phyloP scores from a whole-genome alignment of 257 asterid genomes.

The Handroanthus guayacan region DNA sequence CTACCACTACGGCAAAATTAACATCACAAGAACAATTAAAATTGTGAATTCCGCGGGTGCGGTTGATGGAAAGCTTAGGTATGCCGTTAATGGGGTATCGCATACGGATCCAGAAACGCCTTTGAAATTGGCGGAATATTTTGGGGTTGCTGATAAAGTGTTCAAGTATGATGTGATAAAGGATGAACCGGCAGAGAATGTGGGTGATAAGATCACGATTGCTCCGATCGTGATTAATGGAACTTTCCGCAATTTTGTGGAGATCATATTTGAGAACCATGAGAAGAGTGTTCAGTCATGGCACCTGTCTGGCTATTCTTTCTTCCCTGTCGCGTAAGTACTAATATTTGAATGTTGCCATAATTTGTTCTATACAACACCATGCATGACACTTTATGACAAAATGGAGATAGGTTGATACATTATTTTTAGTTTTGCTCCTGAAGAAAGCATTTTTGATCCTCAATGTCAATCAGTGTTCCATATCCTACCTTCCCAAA shows the following conservation, averaged over 20 bases:
- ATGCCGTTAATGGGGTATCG: conserved; percentile 65
- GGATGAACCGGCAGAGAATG: conserved; percentile 46
- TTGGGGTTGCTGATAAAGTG: conserved; percentile 46
- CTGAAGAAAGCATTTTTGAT: too few relatives aligned
- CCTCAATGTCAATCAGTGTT: too few relatives aligned
- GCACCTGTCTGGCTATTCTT: conserved; percentile 69
- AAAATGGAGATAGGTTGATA: too few relatives aligned
- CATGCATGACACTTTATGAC: too few relatives aligned
- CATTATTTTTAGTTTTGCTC: too few relatives aligned
- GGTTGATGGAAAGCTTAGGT: conserved; percentile 61
- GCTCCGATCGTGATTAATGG: conserved; percentile 53
- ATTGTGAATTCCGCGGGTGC: conserved; percentile 45
- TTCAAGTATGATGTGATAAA: conserved; percentile 54
- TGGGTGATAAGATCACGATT: conserved; percentile 30
- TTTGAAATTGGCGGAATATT: conserved; percentile 66
- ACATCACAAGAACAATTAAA: conserved; percentile 71
- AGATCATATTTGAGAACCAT: conserved; percentile 58
- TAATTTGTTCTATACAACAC: too few relatives aligned
- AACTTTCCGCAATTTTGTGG: conserved; percentile 54
- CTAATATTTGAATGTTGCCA: neutral
- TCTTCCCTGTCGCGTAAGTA: conserved; percentile 73
- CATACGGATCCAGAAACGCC: conserved; percentile 62
- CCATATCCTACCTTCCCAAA: too few relatives aligned
- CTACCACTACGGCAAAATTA: conserved; percentile 74
- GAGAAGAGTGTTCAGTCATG: conserved; percentile 65